Conservation (phyloP, 1,284 basidiomycete genomes). For the Ceratorhiza oryzae-sativae region DNA sequence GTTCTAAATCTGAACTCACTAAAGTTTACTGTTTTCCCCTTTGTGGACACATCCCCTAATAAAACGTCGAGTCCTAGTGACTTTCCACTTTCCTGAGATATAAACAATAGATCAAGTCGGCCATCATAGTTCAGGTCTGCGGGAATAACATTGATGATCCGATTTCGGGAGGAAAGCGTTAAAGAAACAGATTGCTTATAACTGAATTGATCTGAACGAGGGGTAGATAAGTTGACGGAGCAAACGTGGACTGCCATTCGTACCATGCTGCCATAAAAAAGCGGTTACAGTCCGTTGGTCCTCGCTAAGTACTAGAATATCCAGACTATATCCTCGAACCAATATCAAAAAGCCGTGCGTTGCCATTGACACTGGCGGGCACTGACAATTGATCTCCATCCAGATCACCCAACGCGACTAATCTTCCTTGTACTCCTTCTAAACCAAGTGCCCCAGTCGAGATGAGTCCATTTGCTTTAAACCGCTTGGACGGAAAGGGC, state of each 20-base stretch:
- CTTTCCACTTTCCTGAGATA: slow-evolving; percentile 62
- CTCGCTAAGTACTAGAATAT: slow-evolving; percentile 76
- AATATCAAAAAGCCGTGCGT: neutral
- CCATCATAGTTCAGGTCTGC: slow-evolving; percentile 95
- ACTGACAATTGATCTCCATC: slow-evolving; percentile 93
- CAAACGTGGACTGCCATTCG: slow-evolving; percentile 27
- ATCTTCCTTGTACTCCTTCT: slow-evolving; percentile 64
- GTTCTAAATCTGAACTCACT: neutral
- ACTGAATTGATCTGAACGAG: slow-evolving; percentile 62
- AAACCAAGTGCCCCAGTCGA: slow-evolving; percentile 84
- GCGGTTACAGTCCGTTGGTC: slow-evolving; percentile 78
- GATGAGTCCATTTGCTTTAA: slow-evolving; percentile 85
- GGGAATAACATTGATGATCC: slow-evolving; percentile 77
- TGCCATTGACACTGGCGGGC: neutral
- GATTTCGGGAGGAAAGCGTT: slow-evolving; percentile 45
- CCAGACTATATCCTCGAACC: slow-evolving; percentile 62
- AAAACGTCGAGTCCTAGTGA: slow-evolving; percentile 69
- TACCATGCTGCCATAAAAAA: slow-evolving; percentile 87
- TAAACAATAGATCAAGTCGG: slow-evolving; percentile 86
- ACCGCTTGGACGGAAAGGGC: slow-evolving; percentile 85
- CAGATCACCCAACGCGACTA: slow-evolving; percentile 93
- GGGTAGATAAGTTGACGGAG: neutral
- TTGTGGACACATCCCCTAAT: slow-evolving; percentile 63
- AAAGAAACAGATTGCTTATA: slow-evolving; percentile 63
- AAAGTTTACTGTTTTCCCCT: slow-evolving; percentile 66